Conservation (phyloP, 768 basidiomycete genomes). For the Naematelia aurantialba region DNA sequence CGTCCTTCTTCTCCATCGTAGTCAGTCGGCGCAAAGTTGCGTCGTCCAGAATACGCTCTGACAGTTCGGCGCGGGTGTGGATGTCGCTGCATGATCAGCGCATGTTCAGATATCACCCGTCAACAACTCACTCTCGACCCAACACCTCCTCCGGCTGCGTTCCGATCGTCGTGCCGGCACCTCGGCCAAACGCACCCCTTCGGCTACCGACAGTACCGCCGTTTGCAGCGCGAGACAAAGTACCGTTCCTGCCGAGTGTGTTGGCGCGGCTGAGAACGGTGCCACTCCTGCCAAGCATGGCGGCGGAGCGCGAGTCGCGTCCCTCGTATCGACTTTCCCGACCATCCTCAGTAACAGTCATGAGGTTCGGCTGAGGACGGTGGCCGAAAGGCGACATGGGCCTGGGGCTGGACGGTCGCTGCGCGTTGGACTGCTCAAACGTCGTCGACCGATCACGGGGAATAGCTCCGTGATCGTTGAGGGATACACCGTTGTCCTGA, state of each 20-base stretch:
- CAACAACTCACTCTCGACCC: slow-evolving; percentile 44
- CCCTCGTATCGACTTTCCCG: slow-evolving; percentile 23
- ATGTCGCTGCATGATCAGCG: slow-evolving; percentile 27
- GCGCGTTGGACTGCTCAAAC: slow-evolving; percentile 21
- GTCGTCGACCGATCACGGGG: slow-evolving; percentile 25
- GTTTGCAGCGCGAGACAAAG: slow-evolving; percentile 35
- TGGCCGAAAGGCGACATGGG: slow-evolving; percentile 30
- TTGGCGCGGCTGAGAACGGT: slow-evolving; percentile 37
- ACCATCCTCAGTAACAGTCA: slow-evolving; percentile 27
- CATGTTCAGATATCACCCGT: background rate
- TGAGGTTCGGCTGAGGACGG: slow-evolving; percentile 34
- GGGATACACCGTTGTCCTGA: slow-evolving; percentile 7
- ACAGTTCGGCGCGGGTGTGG: slow-evolving; percentile 43
- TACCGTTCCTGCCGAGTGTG: slow-evolving; percentile 38
- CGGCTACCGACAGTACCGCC: slow-evolving; percentile 42
- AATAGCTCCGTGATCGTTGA: slow-evolving; percentile 30
- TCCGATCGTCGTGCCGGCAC: slow-evolving; percentile 43
- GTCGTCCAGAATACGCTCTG: slow-evolving; percentile 42
- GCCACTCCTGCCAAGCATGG: slow-evolving; percentile 31
- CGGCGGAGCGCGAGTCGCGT: slow-evolving; percentile 26
- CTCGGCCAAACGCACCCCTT: slow-evolving; percentile 43
- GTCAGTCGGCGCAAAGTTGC: slow-evolving; percentile 35
- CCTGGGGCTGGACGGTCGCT: slow-evolving; percentile 9
- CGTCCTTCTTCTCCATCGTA: slow-evolving; percentile 53
- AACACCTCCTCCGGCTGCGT: slow-evolving; percentile 48